Evolutionary conservation across 2,329 filamentous ascomycete species (phyloP).

Genomic region (Trichoderma sp.): DNA sequence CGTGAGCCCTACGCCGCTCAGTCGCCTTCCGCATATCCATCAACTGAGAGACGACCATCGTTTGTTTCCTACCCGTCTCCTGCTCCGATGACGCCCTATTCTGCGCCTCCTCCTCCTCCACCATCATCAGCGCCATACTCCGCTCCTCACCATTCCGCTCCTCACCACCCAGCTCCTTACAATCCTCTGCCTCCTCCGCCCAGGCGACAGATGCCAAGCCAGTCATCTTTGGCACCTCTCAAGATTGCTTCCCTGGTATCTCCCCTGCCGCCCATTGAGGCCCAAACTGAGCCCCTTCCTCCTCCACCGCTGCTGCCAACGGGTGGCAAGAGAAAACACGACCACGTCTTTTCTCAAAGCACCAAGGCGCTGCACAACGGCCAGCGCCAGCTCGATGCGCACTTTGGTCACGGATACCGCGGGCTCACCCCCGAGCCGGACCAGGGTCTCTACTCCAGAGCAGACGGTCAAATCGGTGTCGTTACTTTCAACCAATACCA

Average conservation of each 20-base stretch:
- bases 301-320: slow-evolving; percentile 31
- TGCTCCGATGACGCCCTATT: slow-evolving; percentile 29
- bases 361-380: slow-evolving; percentile 39
- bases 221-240: slow-evolving; percentile 39
- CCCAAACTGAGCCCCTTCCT: slow-evolving; percentile 35
- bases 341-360: slow-evolving; percentile 37
- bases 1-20: slow-evolving; percentile 43
- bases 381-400: slow-evolving; percentile 39
- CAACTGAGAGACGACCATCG: slow-evolving; percentile 36
- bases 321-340: slow-evolving; percentile 42
- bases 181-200: slow-evolving; percentile 27
- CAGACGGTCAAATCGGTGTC: slow-evolving; percentile 36
- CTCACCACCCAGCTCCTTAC: slow-evolving; percentile 27
- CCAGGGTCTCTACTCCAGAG: slow-evolving; percentile 38
- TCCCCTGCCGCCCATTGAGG: slow-evolving; percentile 39
- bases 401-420: slow-evolving; percentile 30
- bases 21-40: slow-evolving; percentile 38
- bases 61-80: slow-evolving; percentile 29
- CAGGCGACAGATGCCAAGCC: slow-evolving; percentile 2
- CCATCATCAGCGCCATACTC: neutral
- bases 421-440: slow-evolving; percentile 33
- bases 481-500: slow-evolving; percentile 36
- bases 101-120: slow-evolving; percentile 32
- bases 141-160: slow-evolving; percentile 21
- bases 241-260: slow-evolving; percentile 40